Percentiles rank a stretch among this genome's conserved stretches.
Evolutionary conservation across 2,329 filamentous ascomycete genomes (phyloP).

Genomic region (Neophaeococcomyces mojaviensis): DNA sequence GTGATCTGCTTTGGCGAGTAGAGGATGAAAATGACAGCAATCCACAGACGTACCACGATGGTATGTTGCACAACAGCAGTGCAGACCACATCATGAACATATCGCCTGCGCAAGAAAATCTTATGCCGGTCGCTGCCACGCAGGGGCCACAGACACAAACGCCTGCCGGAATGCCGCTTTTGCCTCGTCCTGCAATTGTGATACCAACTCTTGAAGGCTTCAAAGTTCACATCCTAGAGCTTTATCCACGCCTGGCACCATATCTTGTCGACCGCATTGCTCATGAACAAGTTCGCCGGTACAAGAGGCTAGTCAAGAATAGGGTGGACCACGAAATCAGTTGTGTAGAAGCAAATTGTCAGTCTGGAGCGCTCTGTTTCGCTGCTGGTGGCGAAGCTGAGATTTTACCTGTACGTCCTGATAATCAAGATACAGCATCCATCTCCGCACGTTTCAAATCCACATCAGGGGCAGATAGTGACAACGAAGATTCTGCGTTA

Average conservation of each 20-base stretch:
- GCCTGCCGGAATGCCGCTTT: constrained; percentile 48
- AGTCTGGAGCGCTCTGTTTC: constrained; percentile 56
- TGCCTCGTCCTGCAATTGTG: constrained; percentile 58
- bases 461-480: constrained; percentile 48
- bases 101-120: too few species aligned
- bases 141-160: neutral
- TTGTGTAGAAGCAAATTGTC: constrained; percentile 51
- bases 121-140: too few species aligned
- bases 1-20: constrained; percentile 6
- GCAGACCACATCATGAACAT: neutral
- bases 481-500: constrained; percentile 57
- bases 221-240: constrained; percentile 59
- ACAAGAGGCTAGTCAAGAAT: constrained; percentile 65
- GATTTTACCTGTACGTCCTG: constrained; percentile 49
- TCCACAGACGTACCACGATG: constrained; percentile 13
- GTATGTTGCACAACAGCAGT: constrained; percentile 10
- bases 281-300: constrained; percentile 70
- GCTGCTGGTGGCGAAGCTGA: constrained; percentile 59
- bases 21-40: neutral
- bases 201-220: constrained; percentile 70
- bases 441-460: constrained; percentile 48
- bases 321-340: constrained; percentile 62
- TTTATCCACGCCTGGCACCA: constrained; percentile 65
- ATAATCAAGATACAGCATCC: constrained; percentile 51
- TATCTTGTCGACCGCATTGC: constrained; percentile 73